Base-by-base conservation (phyloP, 345 rosid species). In the Aethionema arabicum region DNA sequence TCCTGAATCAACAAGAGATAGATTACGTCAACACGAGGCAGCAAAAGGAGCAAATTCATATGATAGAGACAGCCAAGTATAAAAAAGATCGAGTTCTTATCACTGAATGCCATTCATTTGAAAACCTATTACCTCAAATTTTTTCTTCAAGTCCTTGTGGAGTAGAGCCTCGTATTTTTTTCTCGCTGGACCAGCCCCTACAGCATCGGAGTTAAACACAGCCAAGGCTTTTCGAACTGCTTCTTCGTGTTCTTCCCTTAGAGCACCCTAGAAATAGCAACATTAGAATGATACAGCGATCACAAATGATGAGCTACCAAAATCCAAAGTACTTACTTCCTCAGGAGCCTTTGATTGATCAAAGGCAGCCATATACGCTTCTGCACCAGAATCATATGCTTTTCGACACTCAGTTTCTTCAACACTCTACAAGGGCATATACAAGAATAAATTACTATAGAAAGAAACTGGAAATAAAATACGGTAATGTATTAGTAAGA, bases 381-480 rank as follows among this genome's bases (percentile, higher is more conserved):
- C 96, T 0, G 85, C 57, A 39, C 95, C 99, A 74, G 76, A 76
- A 56, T 95, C 99, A 81, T 79, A 82, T 41, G 99, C 97, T 71
- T 78, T 81, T 48, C 89, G 88, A 68, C 99, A 95, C 68, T 95
- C 99, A 5, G 90, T 81, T 83, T 95, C 99, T 82, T 95, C 99
- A 21, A 95, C 99, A 77, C 95, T 90, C 99, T 95, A 73, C 52
- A 80, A 57, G 32, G 59, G 27, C 32, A 66, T 59, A 31, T 43
- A 39, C 45, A 51, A 43, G 58, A 43, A 43, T 15, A 35, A 36
- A 27, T 13, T 11, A 61, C 7, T 33, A 1, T 12, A 61, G 6
- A 13, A 32, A 36, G 55, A 44, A 27, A 33, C 27, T n/a, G 32
- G 16, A 30, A 29, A 5, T 3, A 5, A 43, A 43, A 11, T 7